These are phyloP conservation scores for Tricholoma bakamatsutake DNA, from an alignment of 768 basidiomycete species.

Conservation along the genomic window DNA sequence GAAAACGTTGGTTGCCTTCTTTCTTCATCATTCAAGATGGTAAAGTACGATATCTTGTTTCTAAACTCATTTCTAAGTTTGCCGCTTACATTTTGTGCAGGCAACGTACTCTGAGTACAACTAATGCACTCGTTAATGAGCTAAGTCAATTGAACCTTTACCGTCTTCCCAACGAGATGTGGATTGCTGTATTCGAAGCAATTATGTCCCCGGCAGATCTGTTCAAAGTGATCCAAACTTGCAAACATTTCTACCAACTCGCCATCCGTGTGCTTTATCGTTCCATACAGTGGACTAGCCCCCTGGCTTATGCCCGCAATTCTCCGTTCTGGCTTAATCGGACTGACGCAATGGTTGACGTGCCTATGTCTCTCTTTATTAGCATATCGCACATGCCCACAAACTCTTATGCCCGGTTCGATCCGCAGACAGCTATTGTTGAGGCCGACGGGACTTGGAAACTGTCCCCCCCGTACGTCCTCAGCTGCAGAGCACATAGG, in stretches of 20 bases:
- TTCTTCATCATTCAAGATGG: background rate
- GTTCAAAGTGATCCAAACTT: slow-evolving; percentile 9
- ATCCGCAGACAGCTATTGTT: slow-evolving; percentile 9
- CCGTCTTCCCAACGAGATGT: slow-evolving; percentile 13
- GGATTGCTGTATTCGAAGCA: slow-evolving; percentile 12
- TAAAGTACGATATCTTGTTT: background rate
- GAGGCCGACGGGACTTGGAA: slow-evolving; percentile 13
- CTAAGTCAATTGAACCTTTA: slow-evolving; percentile 6
- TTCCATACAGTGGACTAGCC: slow-evolving; percentile 13
- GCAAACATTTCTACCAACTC: slow-evolving; percentile 12
- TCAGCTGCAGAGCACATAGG: background rate
- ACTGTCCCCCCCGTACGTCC: slow-evolving; percentile 1
- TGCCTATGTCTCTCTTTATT: slow-evolving; percentile 11
- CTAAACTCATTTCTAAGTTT: background rate
- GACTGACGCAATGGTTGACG: slow-evolving; percentile 2
- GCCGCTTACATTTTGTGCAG: background rate
- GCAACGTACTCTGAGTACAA: background rate
- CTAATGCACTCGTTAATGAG: background rate
- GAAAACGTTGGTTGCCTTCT: background rate
- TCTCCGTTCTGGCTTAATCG: slow-evolving; percentile 9
- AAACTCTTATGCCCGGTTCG: slow-evolving; percentile 8
- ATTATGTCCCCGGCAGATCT: slow-evolving; percentile 12
- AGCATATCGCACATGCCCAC: slow-evolving; percentile 7
- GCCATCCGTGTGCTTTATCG: slow-evolving; percentile 15
- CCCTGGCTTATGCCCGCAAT: slow-evolving; percentile 10